phyloP scores from a whole-genome alignment of 2,329 filamentous ascomycete genomes.

The Colletotrichum sp. region DNA sequence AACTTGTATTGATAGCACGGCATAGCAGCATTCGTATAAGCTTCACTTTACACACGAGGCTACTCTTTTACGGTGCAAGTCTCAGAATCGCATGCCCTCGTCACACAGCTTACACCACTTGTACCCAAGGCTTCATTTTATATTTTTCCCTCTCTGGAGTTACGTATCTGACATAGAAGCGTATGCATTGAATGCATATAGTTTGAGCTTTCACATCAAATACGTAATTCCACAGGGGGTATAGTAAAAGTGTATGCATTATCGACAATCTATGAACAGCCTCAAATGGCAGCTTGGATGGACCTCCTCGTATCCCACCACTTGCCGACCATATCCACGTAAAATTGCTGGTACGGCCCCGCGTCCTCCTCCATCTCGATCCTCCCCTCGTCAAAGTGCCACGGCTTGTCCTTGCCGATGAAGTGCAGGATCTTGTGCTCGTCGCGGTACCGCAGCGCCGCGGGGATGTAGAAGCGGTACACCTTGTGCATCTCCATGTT shows the following conservation, averaged over 20 bases:
- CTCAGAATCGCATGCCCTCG: fast-evolving
- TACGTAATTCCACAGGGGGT: not conserved
- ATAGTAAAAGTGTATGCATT: not conserved
- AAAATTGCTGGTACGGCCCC: slow-evolving; percentile 19
- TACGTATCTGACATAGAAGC: not conserved
- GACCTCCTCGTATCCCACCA: slow-evolving; percentile 23
- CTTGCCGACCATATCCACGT: slow-evolving; percentile 23
- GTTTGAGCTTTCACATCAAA: fast-evolving
- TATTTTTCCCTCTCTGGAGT: not conserved
- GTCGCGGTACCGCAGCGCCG: slow-evolving; percentile 22
- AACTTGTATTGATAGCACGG: too few relatives aligned
- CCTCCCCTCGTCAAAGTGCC: slow-evolving; percentile 41
- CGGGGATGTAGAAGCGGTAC: slow-evolving; percentile 26
- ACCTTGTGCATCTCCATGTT: slow-evolving; percentile 27
- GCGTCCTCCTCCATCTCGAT: slow-evolving; percentile 7
- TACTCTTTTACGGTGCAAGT: not conserved
- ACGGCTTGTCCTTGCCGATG: slow-evolving; percentile 72
- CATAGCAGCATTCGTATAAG: too few relatives aligned
- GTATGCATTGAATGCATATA: fast-evolving
- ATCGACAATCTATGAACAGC: not conserved
- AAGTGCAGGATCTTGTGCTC: slow-evolving; percentile 69
- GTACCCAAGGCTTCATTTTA: not conserved
- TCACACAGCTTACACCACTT: not conserved
- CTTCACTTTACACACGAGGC: fast-evolving
- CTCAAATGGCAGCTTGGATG: not conserved